Percentiles rank a stretch among this genome's conserved stretches.
Evolutionary conservation across 2,329 filamentous ascomycete species (phyloP).

Genomic region (Fusarium veterinarium): DNA sequence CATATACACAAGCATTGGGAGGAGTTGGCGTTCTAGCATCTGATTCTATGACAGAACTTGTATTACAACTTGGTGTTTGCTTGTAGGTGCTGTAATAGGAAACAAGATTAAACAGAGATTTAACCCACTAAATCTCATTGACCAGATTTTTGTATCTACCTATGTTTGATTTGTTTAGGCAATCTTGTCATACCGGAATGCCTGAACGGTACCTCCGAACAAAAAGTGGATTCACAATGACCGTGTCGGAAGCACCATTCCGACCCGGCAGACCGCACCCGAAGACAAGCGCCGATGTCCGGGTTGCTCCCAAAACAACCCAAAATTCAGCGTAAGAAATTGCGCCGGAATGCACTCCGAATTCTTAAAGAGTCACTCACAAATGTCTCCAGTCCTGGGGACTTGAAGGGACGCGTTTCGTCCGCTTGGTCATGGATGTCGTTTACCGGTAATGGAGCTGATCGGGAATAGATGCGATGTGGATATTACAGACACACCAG

Average conservation of each 20-base stretch:
- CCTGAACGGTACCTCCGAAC: slow-evolving; percentile 4
- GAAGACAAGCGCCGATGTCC: neutral
- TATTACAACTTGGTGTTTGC: slow-evolving; percentile 5
- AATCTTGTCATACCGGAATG: neutral
- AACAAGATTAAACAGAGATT: neutral
- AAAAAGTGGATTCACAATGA: slow-evolving; percentile 28
- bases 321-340: neutral
- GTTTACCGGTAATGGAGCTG: neutral
- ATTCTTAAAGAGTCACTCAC: neutral
- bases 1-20: slow-evolving; percentile 35
- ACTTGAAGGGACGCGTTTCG: neutral
- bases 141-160: neutral
- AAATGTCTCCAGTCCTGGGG: neutral
- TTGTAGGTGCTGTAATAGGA: slow-evolving; percentile 8
- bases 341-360: neutral
- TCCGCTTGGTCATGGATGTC: slow-evolving; percentile 1
- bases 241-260: slow-evolving; percentile 34
- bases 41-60: slow-evolving; percentile 1
- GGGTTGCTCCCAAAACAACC: neutral
- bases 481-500: slow-evolving; percentile 8
- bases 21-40: slow-evolving; percentile 35
- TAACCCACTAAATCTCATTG: neutral
- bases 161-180: neutral
- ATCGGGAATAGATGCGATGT: slow-evolving; percentile 11
- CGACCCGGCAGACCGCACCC: slow-evolving; percentile 10